phyloP scores from a whole-genome alignment of 306 rosid species.

The Macrotyloma uniflorum region DNA sequence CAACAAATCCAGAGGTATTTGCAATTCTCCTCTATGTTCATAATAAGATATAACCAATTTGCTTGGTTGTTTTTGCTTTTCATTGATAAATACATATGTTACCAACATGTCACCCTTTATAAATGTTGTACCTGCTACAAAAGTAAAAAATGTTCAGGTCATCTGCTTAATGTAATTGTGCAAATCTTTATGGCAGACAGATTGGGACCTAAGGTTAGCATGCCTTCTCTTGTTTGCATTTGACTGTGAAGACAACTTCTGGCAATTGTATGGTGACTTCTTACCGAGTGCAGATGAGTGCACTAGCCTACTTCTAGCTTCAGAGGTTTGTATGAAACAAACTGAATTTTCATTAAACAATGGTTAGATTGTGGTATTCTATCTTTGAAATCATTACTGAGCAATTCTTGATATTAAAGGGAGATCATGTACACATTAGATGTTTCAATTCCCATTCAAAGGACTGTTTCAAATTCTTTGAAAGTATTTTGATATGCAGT shows the following conservation, averaged over 20 bases:
- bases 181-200: constrained; percentile 82
- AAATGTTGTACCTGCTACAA: constrained; percentile 12
- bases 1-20: constrained; percentile 89
- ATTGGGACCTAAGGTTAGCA: constrained; percentile 94
- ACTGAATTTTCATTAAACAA: not conserved
- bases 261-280: constrained; percentile 93
- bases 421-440: not conserved
- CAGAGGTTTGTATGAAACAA: constrained; percentile 62
- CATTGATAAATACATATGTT: not conserved
- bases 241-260: constrained; percentile 83
- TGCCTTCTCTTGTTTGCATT: constrained; percentile 84
- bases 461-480: not conserved
- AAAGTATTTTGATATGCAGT: not conserved
- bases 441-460: constrained; percentile 31
- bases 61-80: constrained; percentile 13
- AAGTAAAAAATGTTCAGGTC: not conserved
- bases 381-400: constrained; percentile 4
- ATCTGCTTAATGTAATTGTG: constrained; percentile 38
- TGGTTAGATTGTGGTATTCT: not conserved
- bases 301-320: constrained; percentile 87
- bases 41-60: constrained; percentile 10
- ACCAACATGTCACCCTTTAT: not conserved
- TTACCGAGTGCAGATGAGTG: constrained; percentile 88
- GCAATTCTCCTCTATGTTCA: constrained; percentile 19
- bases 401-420: not conserved